Evolutionary conservation across 345 rosid genomes (phyloP), one percentile per base, ranked within the genome.

Genomic region (Ceriops decandra): DNA sequence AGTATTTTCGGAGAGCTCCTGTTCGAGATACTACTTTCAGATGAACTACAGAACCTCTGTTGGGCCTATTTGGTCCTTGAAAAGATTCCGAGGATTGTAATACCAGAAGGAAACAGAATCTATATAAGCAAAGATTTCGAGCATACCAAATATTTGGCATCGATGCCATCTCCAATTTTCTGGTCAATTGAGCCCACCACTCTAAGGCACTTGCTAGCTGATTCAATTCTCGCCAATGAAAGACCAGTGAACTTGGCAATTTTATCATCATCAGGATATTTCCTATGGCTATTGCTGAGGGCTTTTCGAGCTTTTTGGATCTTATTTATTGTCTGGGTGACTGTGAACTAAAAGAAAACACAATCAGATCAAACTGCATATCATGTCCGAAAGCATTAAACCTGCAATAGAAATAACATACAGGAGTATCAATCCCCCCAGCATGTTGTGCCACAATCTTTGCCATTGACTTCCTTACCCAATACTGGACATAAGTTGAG

Each of bases 401-500:
- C 9, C 38, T 67, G 16, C 71, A 21, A 60, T 63, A 27, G 28
- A 21, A 66, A 67, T 65, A 60, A 74, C 84, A n/a, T 67, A 90
- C 96, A 54, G 96, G 96, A 81, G 88, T 77, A 67, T 77, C 81
- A 62, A 88, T 81, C 62, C 87, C 96, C 79, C 92, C 84, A 47
- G 85, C 82, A 80, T 83, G 81, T 54, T 54, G 85, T 38, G 85
- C 63, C 51, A 88, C 93, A 80, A 80, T 79, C 80, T 68, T 80
- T 60, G 82, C 84, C 84, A 89, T 83, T 5, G 90, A 85, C 70
- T 88, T 89, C 66, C 88, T 82, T 71, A 92, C 86, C 98, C 98
- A 92, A 74, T 82, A 88, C 62, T 86, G 96, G 38, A 88, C 90
- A 81, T 92, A 92, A 27, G 98, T 92, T 4, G 96, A 90, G 77